A percentile compares a stretch with the other conserved stretches of the same genome.
These are phyloP conservation scores for Mycena galopus DNA, from an alignment of 768 basidiomycete species.

Conservation along the genomic window DNA sequence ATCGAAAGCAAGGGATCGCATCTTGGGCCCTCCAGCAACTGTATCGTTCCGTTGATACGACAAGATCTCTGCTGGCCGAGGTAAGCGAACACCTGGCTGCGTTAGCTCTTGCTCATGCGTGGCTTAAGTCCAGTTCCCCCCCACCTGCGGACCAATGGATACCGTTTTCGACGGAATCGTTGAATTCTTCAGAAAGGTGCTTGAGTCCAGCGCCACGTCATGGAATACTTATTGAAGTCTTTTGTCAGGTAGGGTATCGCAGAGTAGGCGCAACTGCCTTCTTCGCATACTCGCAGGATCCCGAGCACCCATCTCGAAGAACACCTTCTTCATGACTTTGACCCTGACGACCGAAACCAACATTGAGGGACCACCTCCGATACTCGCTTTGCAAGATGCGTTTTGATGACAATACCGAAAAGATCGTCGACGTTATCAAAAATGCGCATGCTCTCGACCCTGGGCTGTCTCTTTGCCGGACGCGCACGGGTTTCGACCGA, in stretches of 20 bases:
- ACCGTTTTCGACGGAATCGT: conserved; percentile 17
- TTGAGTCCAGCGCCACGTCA: background rate
- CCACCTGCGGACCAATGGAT: conserved; percentile 16
- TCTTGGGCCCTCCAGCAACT: conserved; percentile 20
- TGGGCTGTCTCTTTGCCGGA: conserved; percentile 2
- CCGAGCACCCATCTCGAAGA: conserved; percentile 18
- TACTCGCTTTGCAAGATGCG: conserved; percentile 6
- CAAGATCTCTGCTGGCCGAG: conserved; percentile 28
- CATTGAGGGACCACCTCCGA: background rate
- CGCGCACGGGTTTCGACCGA: conserved; percentile 9
- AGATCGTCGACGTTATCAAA: background rate
- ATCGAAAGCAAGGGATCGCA: conserved; percentile 20
- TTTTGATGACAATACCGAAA: conserved; percentile 14
- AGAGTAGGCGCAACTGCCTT: conserved; percentile 16
- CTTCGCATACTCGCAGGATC: conserved; percentile 26
- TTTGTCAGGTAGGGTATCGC: conserved; percentile 13
- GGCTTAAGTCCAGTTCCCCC: conserved; percentile 16
- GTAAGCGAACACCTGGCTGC: background rate
- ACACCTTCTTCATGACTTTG: conserved; percentile 5
- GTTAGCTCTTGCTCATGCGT: too few relatives aligned
- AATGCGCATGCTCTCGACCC: background rate
- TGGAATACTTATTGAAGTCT: background rate
- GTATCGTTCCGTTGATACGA: conserved; percentile 22
- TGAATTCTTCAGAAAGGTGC: conserved; percentile 22
- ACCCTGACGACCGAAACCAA: background rate